These are phyloP conservation scores for Piedraia hortae DNA, from an alignment of 2,329 filamentous ascomycete genomes.

Conservation along the genomic window DNA sequence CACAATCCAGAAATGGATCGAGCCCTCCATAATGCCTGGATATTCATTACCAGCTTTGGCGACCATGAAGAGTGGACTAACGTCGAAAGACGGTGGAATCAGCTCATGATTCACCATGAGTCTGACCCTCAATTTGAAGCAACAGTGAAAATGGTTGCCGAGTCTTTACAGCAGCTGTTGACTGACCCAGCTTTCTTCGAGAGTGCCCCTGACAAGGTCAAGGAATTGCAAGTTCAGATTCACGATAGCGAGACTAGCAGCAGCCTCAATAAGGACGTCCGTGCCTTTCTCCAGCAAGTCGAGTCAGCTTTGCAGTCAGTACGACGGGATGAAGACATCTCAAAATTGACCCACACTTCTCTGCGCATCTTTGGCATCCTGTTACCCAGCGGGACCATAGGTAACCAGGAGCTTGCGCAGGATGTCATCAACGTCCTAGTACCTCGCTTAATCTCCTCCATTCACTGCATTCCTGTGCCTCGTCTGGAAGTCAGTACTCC, in stretches of 20 bases:
- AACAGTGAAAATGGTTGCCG: conserved; percentile 43
- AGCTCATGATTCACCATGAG: conserved; percentile 44
- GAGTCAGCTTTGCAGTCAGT: conserved; percentile 41
- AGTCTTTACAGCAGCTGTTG: conserved; percentile 51
- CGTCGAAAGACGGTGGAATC: conserved; percentile 38
- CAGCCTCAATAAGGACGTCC: conserved; percentile 42
- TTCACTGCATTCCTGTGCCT: conserved; percentile 76
- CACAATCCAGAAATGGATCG: conserved; percentile 47
- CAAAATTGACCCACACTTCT: conserved; percentile 38
- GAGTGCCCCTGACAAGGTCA: conserved; percentile 37
- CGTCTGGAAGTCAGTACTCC: conserved; percentile 68
- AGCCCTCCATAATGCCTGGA: conserved; percentile 57
- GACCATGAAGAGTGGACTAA: conserved; percentile 46
- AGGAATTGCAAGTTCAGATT: conserved; percentile 29
- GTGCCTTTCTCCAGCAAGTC: conserved; percentile 40
- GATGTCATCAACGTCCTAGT: conserved; percentile 60
- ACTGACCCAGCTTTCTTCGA: conserved; percentile 72
- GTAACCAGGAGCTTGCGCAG: conserved; percentile 42
- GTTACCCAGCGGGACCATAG: conserved; percentile 33
- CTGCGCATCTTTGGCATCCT: conserved; percentile 39
- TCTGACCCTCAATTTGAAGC: conserved; percentile 62
- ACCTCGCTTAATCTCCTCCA: conserved; percentile 43
- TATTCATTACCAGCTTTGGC: conserved; percentile 54
- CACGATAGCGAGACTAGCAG: conserved; percentile 34
- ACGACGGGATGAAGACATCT: conserved; percentile 41